Conservation (phyloP, 1,284 basidiomycete genomes). For the Pseudozyma tsukubaensis region DNA sequence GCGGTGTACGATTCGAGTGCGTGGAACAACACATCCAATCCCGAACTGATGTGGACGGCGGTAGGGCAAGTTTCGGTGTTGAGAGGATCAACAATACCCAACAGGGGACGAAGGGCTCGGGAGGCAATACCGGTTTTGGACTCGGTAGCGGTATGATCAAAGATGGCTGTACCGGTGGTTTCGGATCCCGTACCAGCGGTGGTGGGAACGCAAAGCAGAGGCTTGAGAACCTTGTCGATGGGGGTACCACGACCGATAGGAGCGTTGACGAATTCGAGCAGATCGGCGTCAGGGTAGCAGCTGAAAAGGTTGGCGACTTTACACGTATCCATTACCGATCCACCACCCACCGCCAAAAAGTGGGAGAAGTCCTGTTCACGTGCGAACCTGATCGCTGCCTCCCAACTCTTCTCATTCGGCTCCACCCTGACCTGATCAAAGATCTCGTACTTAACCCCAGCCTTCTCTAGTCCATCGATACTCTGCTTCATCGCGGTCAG, state of each 20-base stretch:
- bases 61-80: conserved; percentile 80
- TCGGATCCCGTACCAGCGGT: conserved; percentile 89
- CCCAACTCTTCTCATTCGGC: conserved; percentile 81
- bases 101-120: conserved; percentile 86
- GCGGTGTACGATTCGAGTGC: conserved; percentile 79
- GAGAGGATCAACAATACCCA: conserved; percentile 86
- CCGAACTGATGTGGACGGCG: conserved; percentile 88
- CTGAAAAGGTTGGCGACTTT: conserved; percentile 87
- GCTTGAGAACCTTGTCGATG: conserved; percentile 79
- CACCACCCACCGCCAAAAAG: conserved; percentile 81
- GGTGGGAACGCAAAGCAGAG: conserved; percentile 92
- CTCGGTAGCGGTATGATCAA: conserved; percentile 78
- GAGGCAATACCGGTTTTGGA: conserved; percentile 98
- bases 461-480: conserved; percentile 80
- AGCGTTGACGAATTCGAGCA: conserved; percentile 93
- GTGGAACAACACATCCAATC: conserved; percentile 91
- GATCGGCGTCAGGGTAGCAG: conserved; percentile 84
- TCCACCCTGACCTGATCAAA: conserved; percentile 87
- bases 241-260: conserved; percentile 92
- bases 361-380: conserved; percentile 88
- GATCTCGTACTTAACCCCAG: conserved; percentile 82
- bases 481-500: conserved; percentile 85
- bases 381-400: conserved; percentile 86
- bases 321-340: conserved; percentile 94
- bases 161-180: conserved; percentile 96